These are phyloP conservation scores for Favolaschia claudopus DNA, from an alignment of 768 basidiomycete genomes.

Conservation along the genomic window DNA sequence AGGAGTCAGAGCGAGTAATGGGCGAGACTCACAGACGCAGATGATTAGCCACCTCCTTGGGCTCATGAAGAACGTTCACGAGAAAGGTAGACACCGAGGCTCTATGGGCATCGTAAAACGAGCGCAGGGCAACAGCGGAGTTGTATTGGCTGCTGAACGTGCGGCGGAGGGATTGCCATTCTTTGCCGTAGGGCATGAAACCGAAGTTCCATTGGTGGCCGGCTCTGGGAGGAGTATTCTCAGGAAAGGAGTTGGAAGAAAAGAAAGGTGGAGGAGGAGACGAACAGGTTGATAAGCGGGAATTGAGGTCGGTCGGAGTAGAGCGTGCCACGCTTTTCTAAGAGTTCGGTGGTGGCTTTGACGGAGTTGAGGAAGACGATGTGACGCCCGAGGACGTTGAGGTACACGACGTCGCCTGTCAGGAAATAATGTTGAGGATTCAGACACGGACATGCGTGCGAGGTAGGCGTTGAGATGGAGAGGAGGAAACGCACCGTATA, in stretches of 20 bases:
- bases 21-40: background rate
- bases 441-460: too few species aligned
- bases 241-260: background rate
- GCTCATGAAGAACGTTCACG: background rate
- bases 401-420: slow-evolving; percentile 7
- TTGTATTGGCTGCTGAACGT: slow-evolving; percentile 6
- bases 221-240: too few species aligned
- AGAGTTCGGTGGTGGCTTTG: slow-evolving; percentile 37
- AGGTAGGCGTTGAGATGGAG: background rate
- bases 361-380: slow-evolving; percentile 41
- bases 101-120: slow-evolving; percentile 4
- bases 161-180: slow-evolving; percentile 2
- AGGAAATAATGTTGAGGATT: too few species aligned
- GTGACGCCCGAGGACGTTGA: slow-evolving; percentile 22
- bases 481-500: background rate
- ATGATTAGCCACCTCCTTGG: background rate
- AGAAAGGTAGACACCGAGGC: background rate
- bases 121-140: background rate
- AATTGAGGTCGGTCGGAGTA: slow-evolving; percentile 39
- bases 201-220: slow-evolving; percentile 12
- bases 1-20: too few species aligned
- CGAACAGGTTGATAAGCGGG: background rate
- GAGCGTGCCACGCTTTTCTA: slow-evolving; percentile 37
- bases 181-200: background rate
- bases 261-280: background rate